Evolutionary conservation across 1,139 yeast species (phyloP).

Genomic region (Kluyveromyces marxianus): DNA sequence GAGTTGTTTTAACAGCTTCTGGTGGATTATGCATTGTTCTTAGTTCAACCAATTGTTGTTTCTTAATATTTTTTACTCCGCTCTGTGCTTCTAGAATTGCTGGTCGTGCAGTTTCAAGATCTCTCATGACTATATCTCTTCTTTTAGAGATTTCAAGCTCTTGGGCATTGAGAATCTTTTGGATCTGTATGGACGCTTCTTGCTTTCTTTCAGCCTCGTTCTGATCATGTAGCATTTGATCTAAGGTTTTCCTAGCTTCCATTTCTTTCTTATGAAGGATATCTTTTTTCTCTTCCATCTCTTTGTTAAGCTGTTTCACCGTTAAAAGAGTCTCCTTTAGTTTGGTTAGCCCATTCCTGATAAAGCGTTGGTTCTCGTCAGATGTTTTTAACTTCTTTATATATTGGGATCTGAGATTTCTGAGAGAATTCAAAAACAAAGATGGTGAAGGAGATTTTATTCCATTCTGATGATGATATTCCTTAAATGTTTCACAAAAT

Average conservation of each 20-base stretch:
- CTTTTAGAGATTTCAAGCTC: slow-evolving; percentile 56
- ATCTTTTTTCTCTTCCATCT: slow-evolving; percentile 47
- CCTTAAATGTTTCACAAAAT: slow-evolving; percentile 41
- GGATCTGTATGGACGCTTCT: slow-evolving; percentile 76
- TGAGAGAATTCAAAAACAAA: slow-evolving; percentile 46
- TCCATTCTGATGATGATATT: slow-evolving; percentile 10
- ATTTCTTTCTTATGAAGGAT: slow-evolving; percentile 48
- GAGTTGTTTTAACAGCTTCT: slow-evolving; percentile 70
- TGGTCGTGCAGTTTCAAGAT: slow-evolving; percentile 73
- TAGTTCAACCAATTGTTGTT: slow-evolving; percentile 84
- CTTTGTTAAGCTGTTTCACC: slow-evolving; percentile 52
- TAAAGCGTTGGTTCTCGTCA: slow-evolving; percentile 66
- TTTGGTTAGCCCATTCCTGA: slow-evolving; percentile 65
- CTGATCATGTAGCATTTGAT: slow-evolving; percentile 76
- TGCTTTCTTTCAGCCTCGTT: slow-evolving; percentile 88
- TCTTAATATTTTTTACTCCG: slow-evolving; percentile 86
- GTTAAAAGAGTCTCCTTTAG: slow-evolving; percentile 70
- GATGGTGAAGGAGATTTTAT: slow-evolving; percentile 40
- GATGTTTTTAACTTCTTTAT: slow-evolving; percentile 39
- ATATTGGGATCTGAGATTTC: slow-evolving; percentile 41
- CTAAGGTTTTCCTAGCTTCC: slow-evolving; percentile 66
- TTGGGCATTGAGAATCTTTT: slow-evolving; percentile 60
- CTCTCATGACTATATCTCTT: slow-evolving; percentile 47
- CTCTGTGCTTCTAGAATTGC: slow-evolving; percentile 75
- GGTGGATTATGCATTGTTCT: slow-evolving; percentile 92